Evolutionary conservation across 2,329 filamentous ascomycete genomes (phyloP).

Genomic region (Aspergillus fumigatus): DNA sequence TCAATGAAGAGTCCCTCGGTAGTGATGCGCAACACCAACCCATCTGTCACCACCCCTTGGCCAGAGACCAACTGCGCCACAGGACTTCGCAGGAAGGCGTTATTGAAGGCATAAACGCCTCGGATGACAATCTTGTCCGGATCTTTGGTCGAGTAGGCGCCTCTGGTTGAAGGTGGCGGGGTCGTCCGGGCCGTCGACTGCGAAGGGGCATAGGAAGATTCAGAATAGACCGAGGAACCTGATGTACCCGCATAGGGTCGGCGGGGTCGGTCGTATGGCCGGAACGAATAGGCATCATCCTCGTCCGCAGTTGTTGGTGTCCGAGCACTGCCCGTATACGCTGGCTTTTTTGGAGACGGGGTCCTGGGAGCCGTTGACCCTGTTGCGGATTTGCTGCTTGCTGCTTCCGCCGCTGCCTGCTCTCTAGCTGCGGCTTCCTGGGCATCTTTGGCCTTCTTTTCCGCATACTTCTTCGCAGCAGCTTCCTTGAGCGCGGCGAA

Average conservation of each 20-base stretch:
- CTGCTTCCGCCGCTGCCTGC: slow-evolving; percentile 31
- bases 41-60: slow-evolving; percentile 82
- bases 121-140: slow-evolving; percentile 95
- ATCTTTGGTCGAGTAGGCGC: slow-evolving; percentile 80
- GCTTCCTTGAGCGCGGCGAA: slow-evolving; percentile 38
- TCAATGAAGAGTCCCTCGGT: slow-evolving; percentile 96
- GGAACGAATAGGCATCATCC: slow-evolving; percentile 66
- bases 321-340: slow-evolving; percentile 19
- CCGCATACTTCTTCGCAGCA: slow-evolving; percentile 35
- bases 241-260: slow-evolving; percentile 57
- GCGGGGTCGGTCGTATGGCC: slow-evolving; percentile 69
- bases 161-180: slow-evolving; percentile 71
- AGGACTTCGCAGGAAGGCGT: slow-evolving; percentile 81
- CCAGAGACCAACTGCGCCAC: slow-evolving; percentile 84
- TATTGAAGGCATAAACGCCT: slow-evolving; percentile 89
- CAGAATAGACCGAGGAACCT: slow-evolving; percentile 69
- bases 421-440: slow-evolving; percentile 32
- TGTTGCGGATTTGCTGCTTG: slow-evolving; percentile 25
- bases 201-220: slow-evolving; percentile 81
- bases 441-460: slow-evolving; percentile 33
- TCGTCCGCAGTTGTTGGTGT: slow-evolving; percentile 47
- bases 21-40: slow-evolving; percentile 83
- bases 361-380: slow-evolving; percentile 27
- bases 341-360: slow-evolving; percentile 38
- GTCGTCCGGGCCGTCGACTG: slow-evolving; percentile 79